Conservation (phyloP, 179 eudicot species). For the Carnegiea gigantea region DNA sequence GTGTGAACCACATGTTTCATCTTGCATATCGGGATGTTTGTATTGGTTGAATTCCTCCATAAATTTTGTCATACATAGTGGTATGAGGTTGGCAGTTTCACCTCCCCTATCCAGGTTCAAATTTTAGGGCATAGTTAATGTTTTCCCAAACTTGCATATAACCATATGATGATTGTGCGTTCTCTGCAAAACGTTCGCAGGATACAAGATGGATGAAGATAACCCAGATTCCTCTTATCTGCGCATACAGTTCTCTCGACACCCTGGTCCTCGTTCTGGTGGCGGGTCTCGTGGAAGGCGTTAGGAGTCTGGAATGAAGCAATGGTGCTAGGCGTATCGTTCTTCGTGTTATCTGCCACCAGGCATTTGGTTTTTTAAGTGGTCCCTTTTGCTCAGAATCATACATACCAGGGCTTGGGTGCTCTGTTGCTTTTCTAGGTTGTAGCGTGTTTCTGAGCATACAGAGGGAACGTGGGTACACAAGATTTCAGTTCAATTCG, state of each 20-base stretch:
- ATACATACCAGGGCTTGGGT: background rate
- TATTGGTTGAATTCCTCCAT: too few relatives aligned
- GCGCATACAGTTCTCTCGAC: slow-evolving; percentile 67
- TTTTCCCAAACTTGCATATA: background rate
- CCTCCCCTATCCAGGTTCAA: too few relatives aligned
- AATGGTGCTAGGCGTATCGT: background rate
- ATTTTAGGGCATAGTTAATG: too few relatives aligned
- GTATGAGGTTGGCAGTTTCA: too few relatives aligned
- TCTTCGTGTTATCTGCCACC: background rate
- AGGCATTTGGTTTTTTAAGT: background rate
- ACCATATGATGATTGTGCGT: background rate
- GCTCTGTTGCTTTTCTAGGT: background rate
- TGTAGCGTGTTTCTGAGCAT: background rate
- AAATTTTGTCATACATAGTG: too few relatives aligned
- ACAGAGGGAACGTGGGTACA: background rate
- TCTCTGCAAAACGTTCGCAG: slow-evolving; percentile 32
- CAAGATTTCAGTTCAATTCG: background rate
- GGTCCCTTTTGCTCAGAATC: background rate
- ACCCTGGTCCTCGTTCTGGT: slow-evolving; percentile 64
- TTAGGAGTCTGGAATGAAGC: slow-evolving; percentile 15
- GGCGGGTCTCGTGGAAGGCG: slow-evolving; percentile 52
- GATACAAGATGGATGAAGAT: slow-evolving; percentile 73
- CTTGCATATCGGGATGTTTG: too few relatives aligned
- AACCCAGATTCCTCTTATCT: slow-evolving; percentile 57
- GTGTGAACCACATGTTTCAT: too few relatives aligned